Evolutionary conservation across 192 early-diverging fungal genomes (phyloP).

Genomic region (Linnemannia schmuckeri): DNA sequence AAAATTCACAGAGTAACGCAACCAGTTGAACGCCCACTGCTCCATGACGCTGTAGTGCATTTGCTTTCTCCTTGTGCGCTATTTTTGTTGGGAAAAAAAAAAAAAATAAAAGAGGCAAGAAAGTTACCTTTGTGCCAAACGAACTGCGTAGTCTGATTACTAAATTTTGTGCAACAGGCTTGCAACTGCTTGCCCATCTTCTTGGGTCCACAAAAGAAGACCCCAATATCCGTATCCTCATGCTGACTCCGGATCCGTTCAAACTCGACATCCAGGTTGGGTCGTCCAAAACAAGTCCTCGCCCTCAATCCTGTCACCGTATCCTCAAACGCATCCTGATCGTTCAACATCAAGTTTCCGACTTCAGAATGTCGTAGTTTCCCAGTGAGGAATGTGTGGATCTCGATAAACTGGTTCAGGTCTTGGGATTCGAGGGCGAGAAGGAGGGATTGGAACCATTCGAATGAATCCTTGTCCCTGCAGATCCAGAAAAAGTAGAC

Average conservation of each 20-base stretch:
- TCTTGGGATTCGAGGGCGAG: constrained; percentile 73
- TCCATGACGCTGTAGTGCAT: no score
- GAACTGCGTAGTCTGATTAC: constrained; percentile 29
- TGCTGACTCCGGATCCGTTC: constrained; percentile 55
- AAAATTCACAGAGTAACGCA: no score
- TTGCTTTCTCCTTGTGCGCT: no score
- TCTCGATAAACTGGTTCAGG: constrained; percentile 71
- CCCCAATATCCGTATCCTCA: constrained; percentile 75
- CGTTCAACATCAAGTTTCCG: constrained; percentile 70
- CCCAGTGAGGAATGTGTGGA: constrained; percentile 79
- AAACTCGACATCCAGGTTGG: constrained; percentile 61
- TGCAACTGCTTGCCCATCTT: constrained; percentile 60
- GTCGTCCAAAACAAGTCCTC: constrained; percentile 61
- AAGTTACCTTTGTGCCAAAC: constrained; percentile 51
- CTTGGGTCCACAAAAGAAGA: constrained; percentile 85
- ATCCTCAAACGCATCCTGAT: constrained; percentile 53
- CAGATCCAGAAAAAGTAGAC: constrained; percentile 86
- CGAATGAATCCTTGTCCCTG: constrained; percentile 77
- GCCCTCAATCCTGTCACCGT: constrained; percentile 62
- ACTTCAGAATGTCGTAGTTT: constrained; percentile 71
- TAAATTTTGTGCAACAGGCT: constrained; percentile 54
- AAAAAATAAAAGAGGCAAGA: no score
- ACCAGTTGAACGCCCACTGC: no score
- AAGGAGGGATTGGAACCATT: constrained; percentile 87
- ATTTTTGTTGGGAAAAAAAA: no score